Evolutionary conservation across 1,284 basidiomycete species (phyloP).

Genomic region (Apiotrichum gamsii): DNA sequence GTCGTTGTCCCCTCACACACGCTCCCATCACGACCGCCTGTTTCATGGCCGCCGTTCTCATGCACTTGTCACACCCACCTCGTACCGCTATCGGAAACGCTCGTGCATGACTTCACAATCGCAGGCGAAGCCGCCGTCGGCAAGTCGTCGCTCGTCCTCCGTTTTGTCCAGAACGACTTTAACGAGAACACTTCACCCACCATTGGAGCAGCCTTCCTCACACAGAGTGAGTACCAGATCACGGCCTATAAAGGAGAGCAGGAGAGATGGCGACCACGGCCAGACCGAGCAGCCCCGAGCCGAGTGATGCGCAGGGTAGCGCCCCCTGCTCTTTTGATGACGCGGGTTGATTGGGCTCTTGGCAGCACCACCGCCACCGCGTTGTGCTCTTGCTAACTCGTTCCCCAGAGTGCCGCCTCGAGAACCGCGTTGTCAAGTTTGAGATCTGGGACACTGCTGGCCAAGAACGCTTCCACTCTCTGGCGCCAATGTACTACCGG

Average conservation of each 20-base stretch:
- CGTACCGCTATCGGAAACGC: no score
- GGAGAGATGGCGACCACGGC: no score
- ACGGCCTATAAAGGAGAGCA: no score
- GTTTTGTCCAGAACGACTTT: conserved; percentile 65
- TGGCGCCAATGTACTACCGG: conserved; percentile 92
- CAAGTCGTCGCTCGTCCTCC: conserved; percentile 97
- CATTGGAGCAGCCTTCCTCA: conserved; percentile 82
- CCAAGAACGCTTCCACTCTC: conserved; percentile 47
- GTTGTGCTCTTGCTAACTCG: conserved; percentile 1
- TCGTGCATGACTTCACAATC: not conserved
- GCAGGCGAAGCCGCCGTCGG: conserved; percentile 96
- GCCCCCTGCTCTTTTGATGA: no score
- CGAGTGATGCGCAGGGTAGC: no score
- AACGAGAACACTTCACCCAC: conserved; percentile 61
- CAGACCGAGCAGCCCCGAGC: no score
- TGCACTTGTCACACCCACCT: no score
- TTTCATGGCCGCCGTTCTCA: no score
- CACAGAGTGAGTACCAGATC: conserved; percentile 37
- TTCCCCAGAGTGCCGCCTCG: conserved; percentile 45
- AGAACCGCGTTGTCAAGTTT: conserved; percentile 49
- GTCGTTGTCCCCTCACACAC: no score
- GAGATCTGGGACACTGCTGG: conserved; percentile 50
- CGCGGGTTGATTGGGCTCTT: no score
- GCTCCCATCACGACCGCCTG: no score
- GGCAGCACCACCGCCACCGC: no score